Evolutionary conservation across 352 stramenopile genomes (phyloP), one percentile per base, ranked within the genome.

Genomic region (Pythium volutum): DNA sequence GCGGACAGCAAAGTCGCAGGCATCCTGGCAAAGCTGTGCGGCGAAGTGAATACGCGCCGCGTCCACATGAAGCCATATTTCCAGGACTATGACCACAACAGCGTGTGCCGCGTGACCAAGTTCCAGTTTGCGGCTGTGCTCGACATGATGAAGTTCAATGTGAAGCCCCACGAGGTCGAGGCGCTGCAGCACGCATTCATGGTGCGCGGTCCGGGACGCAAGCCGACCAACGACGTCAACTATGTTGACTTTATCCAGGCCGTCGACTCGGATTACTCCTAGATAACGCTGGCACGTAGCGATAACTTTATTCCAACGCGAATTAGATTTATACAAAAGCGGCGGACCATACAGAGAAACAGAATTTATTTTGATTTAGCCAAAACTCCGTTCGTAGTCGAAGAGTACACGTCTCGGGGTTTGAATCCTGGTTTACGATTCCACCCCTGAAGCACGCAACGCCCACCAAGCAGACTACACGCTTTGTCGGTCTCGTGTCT

Each of bases 1-100:
- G 25, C 16, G 0, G 60, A 68, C 33, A 69, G 78, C n/a, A 66
- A 69, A 11, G 58, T 80, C 4, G 51, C 60, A n/a, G 63, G 55
- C 2, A 58, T 89, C 0, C 52, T 92, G 10, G 75, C 73, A 34
- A 73, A 63, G 22, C 41, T 92, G 25, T 76, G 76, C 3, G 70
- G 62, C 23, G 77, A 88, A 47, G 77, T 93, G 20, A 82, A 77
- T 59, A 73, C 85, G 38, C 77, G 80, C 1, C 77, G 83, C 2
- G 46, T 93, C 20, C 77, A 93, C 70, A 88, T 95, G 78, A 95
- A 95, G 72, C 81, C 85, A 25, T 93, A 92, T 66, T 93, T 91
- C 66, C 80, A 93, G 62, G 83, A 95, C 68, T 93, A 93, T 65
- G 83, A 93, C 69, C 80, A 86, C 67, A 95, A 85, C 67, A 79